Evolutionary conservation across 306 rosid species (phyloP).

Genomic region (Echinosophora koreensis): DNA sequence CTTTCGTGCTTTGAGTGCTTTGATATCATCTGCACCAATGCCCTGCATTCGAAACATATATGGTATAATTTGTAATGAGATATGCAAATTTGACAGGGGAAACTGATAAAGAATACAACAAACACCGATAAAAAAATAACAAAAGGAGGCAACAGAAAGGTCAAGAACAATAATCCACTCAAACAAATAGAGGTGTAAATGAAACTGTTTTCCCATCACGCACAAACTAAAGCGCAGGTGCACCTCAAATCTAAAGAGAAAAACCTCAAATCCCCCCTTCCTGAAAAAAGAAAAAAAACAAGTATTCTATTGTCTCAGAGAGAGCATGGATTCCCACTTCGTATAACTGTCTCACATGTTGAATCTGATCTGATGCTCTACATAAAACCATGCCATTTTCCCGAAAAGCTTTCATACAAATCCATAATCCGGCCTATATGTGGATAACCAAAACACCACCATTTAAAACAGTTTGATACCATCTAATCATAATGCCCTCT

Average conservation of each 20-base stretch:
- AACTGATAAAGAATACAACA: background rate
- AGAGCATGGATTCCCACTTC: background rate
- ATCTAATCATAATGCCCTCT: slow-evolving; percentile 1
- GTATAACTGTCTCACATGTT: background rate
- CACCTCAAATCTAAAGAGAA: background rate
- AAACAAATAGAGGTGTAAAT: slow-evolving; percentile 6
- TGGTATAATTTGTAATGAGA: slow-evolving; percentile 28
- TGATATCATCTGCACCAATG: slow-evolving; percentile 68
- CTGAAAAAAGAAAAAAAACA: background rate
- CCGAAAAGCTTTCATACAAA: slow-evolving; percentile 16
- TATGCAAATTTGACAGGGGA: slow-evolving; percentile 24
- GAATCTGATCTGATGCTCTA: background rate
- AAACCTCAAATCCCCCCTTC: background rate
- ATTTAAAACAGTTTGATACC: background rate
- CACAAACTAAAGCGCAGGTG: background rate
- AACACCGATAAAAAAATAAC: background rate
- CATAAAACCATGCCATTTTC: background rate
- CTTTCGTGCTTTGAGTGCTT: slow-evolving; percentile 78
- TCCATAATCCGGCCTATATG: background rate
- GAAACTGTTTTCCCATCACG: slow-evolving; percentile 4
- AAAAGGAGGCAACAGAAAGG: slow-evolving; percentile 16
- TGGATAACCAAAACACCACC: no score
- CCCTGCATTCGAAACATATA: slow-evolving; percentile 57
- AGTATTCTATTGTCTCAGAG: no score
- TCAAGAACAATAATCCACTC: background rate